A percentile compares a stretch with the other conserved stretches of the same genome.
Conservation (phyloP, 1,284 basidiomycete genomes). For the Singerocomus inundabilis region DNA sequence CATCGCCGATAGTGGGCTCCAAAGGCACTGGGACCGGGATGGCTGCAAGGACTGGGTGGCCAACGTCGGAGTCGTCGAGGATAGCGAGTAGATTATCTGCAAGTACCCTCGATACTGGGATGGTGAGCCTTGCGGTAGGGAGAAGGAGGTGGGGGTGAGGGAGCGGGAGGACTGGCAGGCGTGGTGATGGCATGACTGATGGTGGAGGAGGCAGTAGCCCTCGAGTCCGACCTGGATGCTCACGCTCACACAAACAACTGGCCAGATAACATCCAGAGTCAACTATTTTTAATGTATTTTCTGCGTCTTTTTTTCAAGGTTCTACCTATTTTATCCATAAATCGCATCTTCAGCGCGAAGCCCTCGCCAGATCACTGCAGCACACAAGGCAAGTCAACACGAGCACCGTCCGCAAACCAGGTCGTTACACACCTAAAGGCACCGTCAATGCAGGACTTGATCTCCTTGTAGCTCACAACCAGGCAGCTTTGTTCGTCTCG, state of each 20-base stretch:
- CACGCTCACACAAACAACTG: constrained; percentile 2
- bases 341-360: constrained; percentile 19
- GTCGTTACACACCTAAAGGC: constrained; percentile 52
- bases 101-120: constrained; percentile 54
- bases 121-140: constrained; percentile 60
- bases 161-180: constrained; percentile 60
- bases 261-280: not conserved
- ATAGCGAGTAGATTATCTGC: constrained; percentile 60
- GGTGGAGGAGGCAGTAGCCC: not conserved
- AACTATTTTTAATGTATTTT: constrained; percentile 44
- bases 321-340: constrained; percentile 51
- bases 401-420: not conserved
- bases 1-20: constrained; percentile 27
- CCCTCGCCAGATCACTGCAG: constrained; percentile 29
- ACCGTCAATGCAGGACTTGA: constrained; percentile 82
- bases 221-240: no score
- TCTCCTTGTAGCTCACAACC: constrained; percentile 92
- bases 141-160: constrained; percentile 65
- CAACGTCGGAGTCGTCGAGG: constrained; percentile 57
- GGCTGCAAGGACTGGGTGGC: constrained; percentile 62
- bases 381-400: not conserved
- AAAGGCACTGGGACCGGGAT: constrained; percentile 45
- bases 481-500: constrained; percentile 95
- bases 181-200: constrained; percentile 32
- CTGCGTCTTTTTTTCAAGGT: constrained; percentile 57